Base-by-base conservation (phyloP, 2,329 filamentous ascomycete genomes). In the Trichoderma breve region DNA sequence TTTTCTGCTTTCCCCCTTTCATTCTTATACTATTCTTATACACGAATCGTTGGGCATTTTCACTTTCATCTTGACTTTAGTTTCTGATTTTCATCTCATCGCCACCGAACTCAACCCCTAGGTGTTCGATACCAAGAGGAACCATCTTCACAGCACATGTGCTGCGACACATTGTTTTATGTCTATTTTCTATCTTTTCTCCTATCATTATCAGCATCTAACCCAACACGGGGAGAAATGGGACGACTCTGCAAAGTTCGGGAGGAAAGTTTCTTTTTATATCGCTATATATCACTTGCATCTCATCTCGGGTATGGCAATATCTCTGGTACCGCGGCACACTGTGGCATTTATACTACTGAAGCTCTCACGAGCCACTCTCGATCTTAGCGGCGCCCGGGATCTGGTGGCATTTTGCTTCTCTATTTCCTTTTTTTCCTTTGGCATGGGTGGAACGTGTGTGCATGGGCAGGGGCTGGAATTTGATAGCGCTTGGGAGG, bases 361-460 rank as follows among this genome's bases (percentile, higher is more conserved):
- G 72, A 70, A 74, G 74, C 78, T 79, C 78, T 79, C 78, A 76
- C 77, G 77, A 79, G 78, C 76, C 70, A 74, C 73, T 77, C 67
- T 72, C 70, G 74, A 68, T 58, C 57, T 65, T 39, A 65, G 72
- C 58, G 72, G 69, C 72, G 69, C 72, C 60, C 15, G 32, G 71
- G 71, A 64, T 64, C 61, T 65, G 53, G 57, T 70, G 57, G 39
- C 15, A 71, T 73, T 66, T 21, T 72, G 39, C 26, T 21, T 43
- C 32, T 71, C 39, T 39, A 8, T n/a, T 28, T 69, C 21, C 11
- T 28, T 18, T 6, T 18, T 26, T 47, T 34, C 26, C 6, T 43
- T 24, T 12, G n/a, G 65, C 34, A 32, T n/a, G 34, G 53, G 53
- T 4, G 32, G 39, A 15, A 55, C 14, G 39, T n/a, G 39, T n/a